Percentiles rank a stretch among this genome's conserved stretches.
phyloP scores from a whole-genome alignment of 2,329 filamentous ascomycete species.

The Phaeoacremonium minimum region DNA sequence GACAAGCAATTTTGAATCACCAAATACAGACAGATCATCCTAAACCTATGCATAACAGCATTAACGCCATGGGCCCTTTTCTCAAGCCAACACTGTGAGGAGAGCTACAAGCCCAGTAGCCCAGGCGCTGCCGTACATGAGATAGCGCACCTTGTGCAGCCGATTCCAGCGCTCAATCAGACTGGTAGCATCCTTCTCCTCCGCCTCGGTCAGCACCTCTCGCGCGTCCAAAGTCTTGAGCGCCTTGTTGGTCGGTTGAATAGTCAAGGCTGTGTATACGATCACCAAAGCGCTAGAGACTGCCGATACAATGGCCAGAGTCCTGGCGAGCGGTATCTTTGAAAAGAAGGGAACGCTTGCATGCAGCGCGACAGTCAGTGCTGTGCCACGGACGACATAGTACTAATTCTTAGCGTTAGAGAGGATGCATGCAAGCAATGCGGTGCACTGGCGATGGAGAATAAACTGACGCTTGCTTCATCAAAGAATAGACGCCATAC shows the following conservation, averaged over 20 bases:
- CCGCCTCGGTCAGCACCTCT: slow-evolving; percentile 1
- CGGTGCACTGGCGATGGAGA: neutral
- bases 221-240: slow-evolving; percentile 1
- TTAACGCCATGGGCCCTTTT: neutral
- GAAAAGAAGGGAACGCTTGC: neutral
- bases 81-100: neutral
- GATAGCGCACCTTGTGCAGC: slow-evolving; percentile 1
- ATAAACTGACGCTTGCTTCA: slow-evolving; percentile 1
- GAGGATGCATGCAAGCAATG: neutral
- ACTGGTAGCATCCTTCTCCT: neutral
- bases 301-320: slow-evolving; percentile 1
- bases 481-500: slow-evolving; percentile 2
- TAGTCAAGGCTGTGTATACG: neutral
- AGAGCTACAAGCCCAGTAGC: neutral
- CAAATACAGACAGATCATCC: too few relatives aligned
- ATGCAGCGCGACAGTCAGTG: slow-evolving; percentile 1
- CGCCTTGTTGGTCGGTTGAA: slow-evolving; percentile 1
- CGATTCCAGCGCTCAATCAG: slow-evolving; percentile 1
- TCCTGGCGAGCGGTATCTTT: neutral
- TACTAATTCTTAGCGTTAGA: neutral
- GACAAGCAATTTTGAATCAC: too few relatives aligned
- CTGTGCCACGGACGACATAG: slow-evolving; percentile 1
- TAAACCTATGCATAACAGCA: too few relatives aligned
- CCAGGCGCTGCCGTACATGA: slow-evolving; percentile 1
- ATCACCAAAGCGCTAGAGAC: slow-evolving; percentile 1